Evolutionary conservation across 2,329 filamentous ascomycete species (phyloP).

Genomic region (Paraconiothyrium brasiliense): DNA sequence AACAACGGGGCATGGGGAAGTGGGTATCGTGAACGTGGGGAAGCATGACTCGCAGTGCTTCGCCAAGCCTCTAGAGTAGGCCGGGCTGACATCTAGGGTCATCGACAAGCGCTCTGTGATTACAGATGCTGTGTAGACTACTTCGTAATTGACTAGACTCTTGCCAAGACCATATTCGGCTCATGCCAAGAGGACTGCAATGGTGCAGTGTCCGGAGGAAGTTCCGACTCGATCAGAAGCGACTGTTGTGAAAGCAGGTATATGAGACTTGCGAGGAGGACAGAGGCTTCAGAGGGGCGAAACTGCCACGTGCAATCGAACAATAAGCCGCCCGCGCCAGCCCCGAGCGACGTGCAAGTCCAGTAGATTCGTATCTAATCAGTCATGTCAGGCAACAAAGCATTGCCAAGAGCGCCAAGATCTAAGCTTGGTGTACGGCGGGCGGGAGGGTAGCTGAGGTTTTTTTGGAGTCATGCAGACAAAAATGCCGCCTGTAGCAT

Average conservation of each 20-base stretch:
- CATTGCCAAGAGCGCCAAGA: neutral
- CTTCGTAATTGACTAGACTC: neutral
- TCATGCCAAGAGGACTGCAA: neutral
- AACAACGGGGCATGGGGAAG: neutral
- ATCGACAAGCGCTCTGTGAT: neutral
- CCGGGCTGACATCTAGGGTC: neutral
- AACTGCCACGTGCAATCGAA: neutral
- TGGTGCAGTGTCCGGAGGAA: neutral
- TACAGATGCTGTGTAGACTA: neutral
- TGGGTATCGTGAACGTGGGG: neutral
- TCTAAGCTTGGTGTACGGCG: neutral
- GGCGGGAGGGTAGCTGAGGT: neutral
- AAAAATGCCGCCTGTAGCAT: neutral
- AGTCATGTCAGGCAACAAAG: neutral
- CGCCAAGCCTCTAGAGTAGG: constrained; percentile 10
- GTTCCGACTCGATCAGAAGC: neutral
- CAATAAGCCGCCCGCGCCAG: neutral
- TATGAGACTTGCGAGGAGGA: neutral
- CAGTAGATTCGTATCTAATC: neutral
- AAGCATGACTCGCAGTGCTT: constrained; percentile 1
- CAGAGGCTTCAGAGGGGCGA: neutral
- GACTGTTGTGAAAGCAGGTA: neutral
- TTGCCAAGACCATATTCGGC: neutral
- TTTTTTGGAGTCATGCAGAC: neutral
- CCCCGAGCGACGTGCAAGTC: no score